phyloP scores from a whole-genome alignment of 306 rosid species.

The Cucurbita moschata region DNA sequence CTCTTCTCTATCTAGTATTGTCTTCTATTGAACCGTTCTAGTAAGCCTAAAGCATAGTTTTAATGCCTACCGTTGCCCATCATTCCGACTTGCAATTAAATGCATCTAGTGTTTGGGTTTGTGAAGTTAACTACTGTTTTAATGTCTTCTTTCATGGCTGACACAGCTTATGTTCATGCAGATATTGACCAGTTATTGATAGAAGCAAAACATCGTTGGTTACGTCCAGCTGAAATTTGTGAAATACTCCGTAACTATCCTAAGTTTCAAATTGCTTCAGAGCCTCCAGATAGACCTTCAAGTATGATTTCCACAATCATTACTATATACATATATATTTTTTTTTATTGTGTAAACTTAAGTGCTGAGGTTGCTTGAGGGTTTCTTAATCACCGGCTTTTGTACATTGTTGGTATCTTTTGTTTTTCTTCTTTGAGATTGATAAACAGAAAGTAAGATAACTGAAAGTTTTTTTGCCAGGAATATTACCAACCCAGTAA shows the following conservation, averaged over 20 bases:
- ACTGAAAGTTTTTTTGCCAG: neutral
- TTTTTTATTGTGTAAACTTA: neutral
- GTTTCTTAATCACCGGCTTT: neutral
- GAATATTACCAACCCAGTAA: neutral
- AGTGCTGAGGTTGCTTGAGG: neutral
- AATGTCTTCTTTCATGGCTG: slow-evolving; percentile 1
- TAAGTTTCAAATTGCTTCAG: slow-evolving; percentile 53
- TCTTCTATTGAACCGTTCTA: neutral
- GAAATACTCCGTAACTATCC: slow-evolving; percentile 68
- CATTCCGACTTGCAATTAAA: neutral
- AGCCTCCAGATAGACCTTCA: slow-evolving; percentile 75
- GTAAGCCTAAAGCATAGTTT: neutral
- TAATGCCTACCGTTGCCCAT: neutral
- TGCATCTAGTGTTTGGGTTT: neutral
- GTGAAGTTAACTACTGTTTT: neutral
- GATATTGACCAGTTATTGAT: slow-evolving; percentile 50
- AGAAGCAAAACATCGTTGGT: slow-evolving; percentile 85
- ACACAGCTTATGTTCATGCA: slow-evolving; percentile 21
- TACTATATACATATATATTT: neutral
- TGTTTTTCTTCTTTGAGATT: neutral
- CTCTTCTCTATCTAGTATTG: neutral
- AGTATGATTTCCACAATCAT: slow-evolving; percentile 36
- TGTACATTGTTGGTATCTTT: neutral
- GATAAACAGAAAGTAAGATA: neutral
- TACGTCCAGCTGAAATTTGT: slow-evolving; percentile 93